Evolutionary conservation across 2,329 filamentous ascomycete genomes (phyloP).

Genomic region (Claviceps maximensis): DNA sequence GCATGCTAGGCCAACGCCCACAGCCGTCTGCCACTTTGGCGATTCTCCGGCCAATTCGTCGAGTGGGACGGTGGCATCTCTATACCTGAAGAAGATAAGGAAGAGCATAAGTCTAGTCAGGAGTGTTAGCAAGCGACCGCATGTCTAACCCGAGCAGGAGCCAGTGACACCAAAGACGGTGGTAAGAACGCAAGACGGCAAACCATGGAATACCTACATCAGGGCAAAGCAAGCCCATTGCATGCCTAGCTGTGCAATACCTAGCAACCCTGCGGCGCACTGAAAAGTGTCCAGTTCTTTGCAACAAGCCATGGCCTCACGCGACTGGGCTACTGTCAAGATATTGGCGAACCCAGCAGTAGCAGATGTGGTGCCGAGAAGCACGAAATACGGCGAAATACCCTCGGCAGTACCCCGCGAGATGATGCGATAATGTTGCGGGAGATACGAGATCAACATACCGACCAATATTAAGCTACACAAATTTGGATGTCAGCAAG

Average conservation of each 20-base stretch:
- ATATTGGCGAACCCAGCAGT: constrained; percentile 89
- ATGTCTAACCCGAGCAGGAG: not conserved
- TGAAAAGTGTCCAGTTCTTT: constrained; percentile 66
- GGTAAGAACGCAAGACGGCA: not conserved
- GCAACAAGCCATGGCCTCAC: constrained; percentile 76
- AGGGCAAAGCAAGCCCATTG: constrained; percentile 88
- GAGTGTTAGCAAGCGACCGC: constrained; percentile 10
- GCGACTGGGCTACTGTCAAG: constrained; percentile 69
- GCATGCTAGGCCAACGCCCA: constrained; percentile 59
- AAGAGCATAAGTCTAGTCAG: constrained; percentile 69
- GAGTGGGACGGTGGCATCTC: constrained; percentile 35
- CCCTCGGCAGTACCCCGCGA: constrained; percentile 75
- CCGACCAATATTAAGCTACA: constrained; percentile 64
- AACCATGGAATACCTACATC: constrained; percentile 52
- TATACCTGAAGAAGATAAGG: constrained; percentile 78
- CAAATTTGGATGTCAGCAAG: not conserved
- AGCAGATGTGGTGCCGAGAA: constrained; percentile 83
- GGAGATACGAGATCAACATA: constrained; percentile 84
- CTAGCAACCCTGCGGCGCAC: constrained; percentile 73
- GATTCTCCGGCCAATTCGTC: constrained; percentile 36
- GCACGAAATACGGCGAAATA: constrained; percentile 87
- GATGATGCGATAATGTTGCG: constrained; percentile 89
- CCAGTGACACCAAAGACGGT: not conserved
- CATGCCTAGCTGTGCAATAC: constrained; percentile 78
- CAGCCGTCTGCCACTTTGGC: constrained; percentile 64